These are phyloP conservation scores for Phytopythium cucurbitacearum DNA, from an alignment of 352 stramenopile species.

Conservation along the genomic window DNA sequence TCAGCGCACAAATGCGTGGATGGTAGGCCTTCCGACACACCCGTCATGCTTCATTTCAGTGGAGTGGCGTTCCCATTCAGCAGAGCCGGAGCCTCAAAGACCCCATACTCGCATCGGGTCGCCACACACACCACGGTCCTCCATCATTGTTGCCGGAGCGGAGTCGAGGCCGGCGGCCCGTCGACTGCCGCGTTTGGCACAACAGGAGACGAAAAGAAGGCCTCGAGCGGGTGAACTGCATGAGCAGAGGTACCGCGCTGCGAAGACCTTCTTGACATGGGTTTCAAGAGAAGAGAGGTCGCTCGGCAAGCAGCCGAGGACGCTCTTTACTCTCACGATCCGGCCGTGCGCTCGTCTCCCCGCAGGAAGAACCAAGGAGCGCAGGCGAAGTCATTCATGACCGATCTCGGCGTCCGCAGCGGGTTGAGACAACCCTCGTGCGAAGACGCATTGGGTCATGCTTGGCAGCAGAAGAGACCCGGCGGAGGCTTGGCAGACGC, in stretches of 20 bases:
- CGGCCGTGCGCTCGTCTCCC: conserved; percentile 35
- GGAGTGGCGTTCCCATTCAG: conserved; percentile 38
- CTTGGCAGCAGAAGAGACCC: not conserved
- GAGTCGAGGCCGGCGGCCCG: not conserved
- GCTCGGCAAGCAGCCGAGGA: not conserved
- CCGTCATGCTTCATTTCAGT: conserved; percentile 87
- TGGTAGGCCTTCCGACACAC: conserved; percentile 41
- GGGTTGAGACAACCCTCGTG: no score
- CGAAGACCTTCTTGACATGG: conserved; percentile 42
- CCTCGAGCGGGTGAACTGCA: not conserved
- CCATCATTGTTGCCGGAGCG: conserved; percentile 53
- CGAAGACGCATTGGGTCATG: no score
- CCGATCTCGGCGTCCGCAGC: no score
- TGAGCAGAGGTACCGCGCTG: not conserved
- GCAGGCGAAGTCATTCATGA: no score
- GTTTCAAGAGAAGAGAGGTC: conserved; percentile 84
- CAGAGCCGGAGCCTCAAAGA: not conserved
- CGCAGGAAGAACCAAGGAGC: not conserved
- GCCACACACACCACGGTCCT: conserved; percentile 85
- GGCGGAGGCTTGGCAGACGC: not conserved
- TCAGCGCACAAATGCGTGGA: no score
- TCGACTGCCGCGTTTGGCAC: conserved; percentile 23
- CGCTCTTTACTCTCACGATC: conserved; percentile 84
- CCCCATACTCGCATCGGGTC: conserved; percentile 4
- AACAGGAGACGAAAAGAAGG: conserved; percentile 65